Base-by-base conservation (phyloP, 768 basidiomycete genomes). In the Podaxis pistillaris region DNA sequence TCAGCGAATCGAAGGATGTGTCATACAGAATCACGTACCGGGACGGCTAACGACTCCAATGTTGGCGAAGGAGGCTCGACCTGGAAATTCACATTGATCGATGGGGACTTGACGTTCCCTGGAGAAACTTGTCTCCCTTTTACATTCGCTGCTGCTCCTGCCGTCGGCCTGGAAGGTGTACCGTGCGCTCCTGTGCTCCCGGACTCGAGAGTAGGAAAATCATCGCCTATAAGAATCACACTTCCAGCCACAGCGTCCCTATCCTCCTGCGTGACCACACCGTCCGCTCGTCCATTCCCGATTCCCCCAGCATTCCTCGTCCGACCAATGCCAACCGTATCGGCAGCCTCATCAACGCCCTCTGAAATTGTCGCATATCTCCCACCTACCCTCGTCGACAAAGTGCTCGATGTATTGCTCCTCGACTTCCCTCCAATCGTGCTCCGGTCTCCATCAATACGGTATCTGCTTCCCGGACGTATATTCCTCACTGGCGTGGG, bases 201-300 rank as follows among this genome's bases (percentile, higher is more conserved):
- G 41, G 61, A 63, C 37, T 67, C 40, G 57, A 47, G 28, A 51
- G 61, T 30, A 66, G 66, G 24, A 64, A 62, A 44, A 40, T 24
- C 36, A 62, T 67, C 63, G 40, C 63, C 60, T 46, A 61, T 56
- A 60, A 64, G 19, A 52, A 62, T 55, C 44, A 65, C 22, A 60
- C 65, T 65, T 8, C 49, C 26, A n/a, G 57, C 41, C 51, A 62
- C 46, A 49, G 63, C 37, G n/a, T 56, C 49, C 38, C 56, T 58
- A 52, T 65, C 62, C 5, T 60, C 59, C 2, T 58, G 56, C 19
- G 66, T 57, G 28, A 68, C 64, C 17, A 64, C 44, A 40, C 2
- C 9, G 41, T 63, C 63, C 19, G 19, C 36, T 47, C 15, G 28
- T 13, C 53, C n/a, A 47, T 13, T 11, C 2, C 5, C 41, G 0